Evolutionary conservation across 495 filamentous ascomycete genomes (phyloP).

Genomic region (Viridothelium virens): DNA sequence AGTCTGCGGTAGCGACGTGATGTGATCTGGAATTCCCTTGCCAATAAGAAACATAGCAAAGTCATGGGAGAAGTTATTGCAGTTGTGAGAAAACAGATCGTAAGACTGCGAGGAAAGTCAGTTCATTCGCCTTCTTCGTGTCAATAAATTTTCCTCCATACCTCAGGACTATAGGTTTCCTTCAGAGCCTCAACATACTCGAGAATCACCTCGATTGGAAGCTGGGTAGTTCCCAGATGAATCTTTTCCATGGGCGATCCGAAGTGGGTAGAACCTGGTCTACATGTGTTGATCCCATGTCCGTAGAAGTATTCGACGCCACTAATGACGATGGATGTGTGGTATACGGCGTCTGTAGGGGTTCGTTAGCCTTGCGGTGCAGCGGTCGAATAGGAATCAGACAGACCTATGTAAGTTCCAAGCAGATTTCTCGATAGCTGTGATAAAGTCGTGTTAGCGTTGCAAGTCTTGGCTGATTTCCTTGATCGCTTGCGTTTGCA

Average conservation of each 20-base stretch:
- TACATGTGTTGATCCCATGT: constrained; percentile 68
- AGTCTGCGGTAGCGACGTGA: constrained; percentile 76
- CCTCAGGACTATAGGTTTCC: constrained; percentile 70
- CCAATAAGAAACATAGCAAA: constrained; percentile 87
- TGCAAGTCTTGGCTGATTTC: neutral
- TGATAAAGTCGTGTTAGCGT: neutral
- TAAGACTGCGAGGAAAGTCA: constrained; percentile 46
- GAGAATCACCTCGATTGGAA: constrained; percentile 74
- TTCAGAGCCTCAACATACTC: constrained; percentile 84
- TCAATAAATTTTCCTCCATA: constrained; percentile 31
- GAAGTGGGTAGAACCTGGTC: constrained; percentile 74
- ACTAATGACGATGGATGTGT: constrained; percentile 77
- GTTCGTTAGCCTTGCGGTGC: constrained; percentile 6
- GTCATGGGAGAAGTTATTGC: constrained; percentile 98
- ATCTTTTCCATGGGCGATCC: constrained; percentile 74
- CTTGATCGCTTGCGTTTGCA: neutral
- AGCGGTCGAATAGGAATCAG: neutral
- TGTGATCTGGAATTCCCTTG: constrained; percentile 78
- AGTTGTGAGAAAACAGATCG: constrained; percentile 84
- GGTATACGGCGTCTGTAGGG: constrained; percentile 72
- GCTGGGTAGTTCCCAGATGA: constrained; percentile 62
- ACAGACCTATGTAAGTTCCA: constrained; percentile 32
- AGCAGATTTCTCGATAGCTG: constrained; percentile 29
- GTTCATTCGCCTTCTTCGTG: neutral
- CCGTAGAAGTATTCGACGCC: constrained; percentile 72